A percentile compares a stretch with the other conserved stretches of the same genome.
phyloP scores from a whole-genome alignment of 2,329 filamentous ascomycete genomes.

The Alternaria sp. region DNA sequence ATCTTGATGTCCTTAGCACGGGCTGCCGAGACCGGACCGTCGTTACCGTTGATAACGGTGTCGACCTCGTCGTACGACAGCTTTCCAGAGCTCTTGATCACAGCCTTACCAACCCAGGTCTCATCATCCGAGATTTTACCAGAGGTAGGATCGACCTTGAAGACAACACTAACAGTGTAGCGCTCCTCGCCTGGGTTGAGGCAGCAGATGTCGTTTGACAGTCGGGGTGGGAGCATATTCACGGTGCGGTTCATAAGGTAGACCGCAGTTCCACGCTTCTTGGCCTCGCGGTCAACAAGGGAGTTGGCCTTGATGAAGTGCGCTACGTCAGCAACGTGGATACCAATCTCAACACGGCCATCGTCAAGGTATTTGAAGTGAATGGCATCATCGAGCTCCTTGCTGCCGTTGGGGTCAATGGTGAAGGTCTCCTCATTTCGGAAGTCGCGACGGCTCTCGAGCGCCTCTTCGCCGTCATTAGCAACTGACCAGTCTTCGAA shows the following conservation, averaged over 20 bases:
- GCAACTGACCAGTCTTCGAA: constrained; percentile 89
- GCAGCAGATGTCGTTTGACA: constrained; percentile 88
- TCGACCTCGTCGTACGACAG: constrained; percentile 87
- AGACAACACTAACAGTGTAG: constrained; percentile 90
- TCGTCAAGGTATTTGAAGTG: constrained; percentile 86
- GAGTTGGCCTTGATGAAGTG: constrained; percentile 98
- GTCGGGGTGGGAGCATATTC: constrained; percentile 84
- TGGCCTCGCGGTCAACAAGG: constrained; percentile 93
- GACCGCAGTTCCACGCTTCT: constrained; percentile 96
- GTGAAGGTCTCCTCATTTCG: constrained; percentile 88
- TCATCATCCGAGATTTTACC: constrained; percentile 83
- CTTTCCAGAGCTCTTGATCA: constrained; percentile 91
- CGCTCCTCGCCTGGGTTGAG: constrained; percentile 87
- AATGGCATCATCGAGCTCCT: constrained; percentile 89
- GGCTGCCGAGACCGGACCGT: constrained; percentile 71
- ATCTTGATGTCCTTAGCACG: constrained; percentile 80
- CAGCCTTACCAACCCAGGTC: constrained; percentile 90
- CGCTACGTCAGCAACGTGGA: constrained; percentile 93
- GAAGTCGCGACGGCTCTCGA: constrained; percentile 86
- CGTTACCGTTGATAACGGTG: constrained; percentile 73
- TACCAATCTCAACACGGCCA: constrained; percentile 89
- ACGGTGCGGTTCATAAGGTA: constrained; percentile 91
- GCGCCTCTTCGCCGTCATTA: constrained; percentile 78
- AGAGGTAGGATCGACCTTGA: constrained; percentile 84
- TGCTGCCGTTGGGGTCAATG: constrained; percentile 85